Conservation (phyloP, 306 rosid species). For the Cicer yamashitae region DNA sequence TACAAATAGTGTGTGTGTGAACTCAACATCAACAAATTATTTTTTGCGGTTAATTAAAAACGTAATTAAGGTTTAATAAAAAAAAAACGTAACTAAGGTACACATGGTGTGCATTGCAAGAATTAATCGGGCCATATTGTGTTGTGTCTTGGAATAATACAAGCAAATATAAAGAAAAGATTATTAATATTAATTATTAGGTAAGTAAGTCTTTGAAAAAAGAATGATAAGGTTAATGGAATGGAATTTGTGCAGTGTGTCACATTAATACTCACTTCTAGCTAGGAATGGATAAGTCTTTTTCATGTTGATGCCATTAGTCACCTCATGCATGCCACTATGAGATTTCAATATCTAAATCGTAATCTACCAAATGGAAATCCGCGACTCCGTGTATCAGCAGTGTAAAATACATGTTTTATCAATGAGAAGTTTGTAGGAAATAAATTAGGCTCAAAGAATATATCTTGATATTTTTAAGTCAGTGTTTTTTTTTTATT, state of each 20-base stretch:
- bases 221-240: neutral
- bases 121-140: neutral
- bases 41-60: no score
- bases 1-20: slow-evolving; percentile 15
- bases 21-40: neutral
- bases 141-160: slow-evolving; percentile 6
- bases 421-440: no score
- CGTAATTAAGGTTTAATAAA: no score
- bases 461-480: no score
- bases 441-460: no score
- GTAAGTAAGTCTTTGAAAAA: no score
- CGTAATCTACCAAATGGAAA: neutral
- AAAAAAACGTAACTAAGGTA: no score
- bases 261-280: neutral
- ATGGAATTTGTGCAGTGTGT: slow-evolving; percentile 32
- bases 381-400: neutral
- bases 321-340: slow-evolving; percentile 22
- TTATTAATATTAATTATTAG: no score
- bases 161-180: no score
- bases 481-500: no score
- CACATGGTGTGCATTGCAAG: slow-evolving; percentile 10
- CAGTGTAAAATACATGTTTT: neutral
- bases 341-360: neutral
- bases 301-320: slow-evolving; percentile 6
- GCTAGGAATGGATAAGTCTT: neutral